phyloP scores from a whole-genome alignment of 202 grass and related monocot genomes.

The Dendrocalamus latiflorus region DNA sequence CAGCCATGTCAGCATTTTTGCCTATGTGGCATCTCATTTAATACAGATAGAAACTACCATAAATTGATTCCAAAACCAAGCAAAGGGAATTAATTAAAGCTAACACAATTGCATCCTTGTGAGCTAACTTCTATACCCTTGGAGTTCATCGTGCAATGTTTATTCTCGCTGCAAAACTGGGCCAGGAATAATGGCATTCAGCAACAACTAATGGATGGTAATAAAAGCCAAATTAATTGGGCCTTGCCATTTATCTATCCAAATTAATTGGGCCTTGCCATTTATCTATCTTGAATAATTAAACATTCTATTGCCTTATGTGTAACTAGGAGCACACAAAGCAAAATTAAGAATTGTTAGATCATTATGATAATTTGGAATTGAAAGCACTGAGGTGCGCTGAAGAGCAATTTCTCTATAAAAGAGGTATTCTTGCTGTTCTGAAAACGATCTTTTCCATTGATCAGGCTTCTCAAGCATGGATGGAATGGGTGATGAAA shows the following conservation, averaged over 20 bases:
- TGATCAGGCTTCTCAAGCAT: conserved; percentile 70
- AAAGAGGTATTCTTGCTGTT: background rate
- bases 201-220: background rate
- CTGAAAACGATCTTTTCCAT: conserved; percentile 21
- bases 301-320: background rate
- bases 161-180: background rate
- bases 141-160: background rate
- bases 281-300: background rate
- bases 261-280: too few relatives aligned
- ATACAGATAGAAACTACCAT: too few relatives aligned
- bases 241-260: too few relatives aligned
- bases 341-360: background rate
- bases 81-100: background rate
- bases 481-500: conserved; percentile 95
- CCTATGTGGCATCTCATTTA: too few relatives aligned
- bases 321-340: background rate
- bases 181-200: background rate
- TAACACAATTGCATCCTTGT: background rate
- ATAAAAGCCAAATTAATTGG: background rate
- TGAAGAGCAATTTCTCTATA: background rate
- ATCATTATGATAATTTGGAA: background rate
- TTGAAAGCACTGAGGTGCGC: background rate
- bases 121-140: background rate
- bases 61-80: background rate
- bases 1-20: too few relatives aligned